phyloP scores from a whole-genome alignment of 1,139 yeast species.

The Taphrina wiesneri region DNA sequence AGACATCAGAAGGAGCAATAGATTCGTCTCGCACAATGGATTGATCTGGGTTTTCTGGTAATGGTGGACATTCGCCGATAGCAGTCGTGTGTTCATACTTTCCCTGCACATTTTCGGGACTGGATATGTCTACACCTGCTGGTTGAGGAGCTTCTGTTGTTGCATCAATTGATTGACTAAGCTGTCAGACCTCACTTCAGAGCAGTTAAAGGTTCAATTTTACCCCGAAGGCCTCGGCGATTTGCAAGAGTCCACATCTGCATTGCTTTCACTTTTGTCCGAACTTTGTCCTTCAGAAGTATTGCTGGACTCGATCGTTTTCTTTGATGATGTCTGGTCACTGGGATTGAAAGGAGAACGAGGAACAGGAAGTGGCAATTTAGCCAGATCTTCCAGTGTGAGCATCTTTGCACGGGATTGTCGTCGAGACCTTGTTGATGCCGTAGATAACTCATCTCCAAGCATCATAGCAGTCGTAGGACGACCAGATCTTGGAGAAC shows the following conservation, averaged over 20 bases:
- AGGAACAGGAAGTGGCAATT: not conserved
- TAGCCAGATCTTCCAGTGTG: slow-evolving; percentile 6
- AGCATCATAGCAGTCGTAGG: slow-evolving; percentile 12
- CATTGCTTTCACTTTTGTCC: not conserved
- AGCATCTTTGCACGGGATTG: not conserved
- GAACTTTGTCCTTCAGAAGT: not conserved
- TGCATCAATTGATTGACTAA: no score
- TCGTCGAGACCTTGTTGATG: not conserved
- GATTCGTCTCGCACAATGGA: no score
- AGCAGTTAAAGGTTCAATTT: no score
- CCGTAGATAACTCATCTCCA: not conserved
- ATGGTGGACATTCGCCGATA: no score
- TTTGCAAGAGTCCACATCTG: not conserved
- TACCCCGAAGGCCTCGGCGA: not conserved
- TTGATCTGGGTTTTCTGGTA: no score
- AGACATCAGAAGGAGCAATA: no score
- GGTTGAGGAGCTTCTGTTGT: no score
- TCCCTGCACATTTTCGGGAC: no score
- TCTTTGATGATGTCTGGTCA: not conserved
- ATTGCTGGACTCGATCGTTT: not conserved
- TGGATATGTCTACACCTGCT: no score
- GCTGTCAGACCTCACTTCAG: no score
- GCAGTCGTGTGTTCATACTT: no score
- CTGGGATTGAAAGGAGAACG: not conserved
- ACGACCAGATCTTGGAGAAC: not conserved